These are phyloP conservation scores for Dictyostelium brefeldianum DNA, from an alignment of 78 protist species.

Conservation along the genomic window DNA sequence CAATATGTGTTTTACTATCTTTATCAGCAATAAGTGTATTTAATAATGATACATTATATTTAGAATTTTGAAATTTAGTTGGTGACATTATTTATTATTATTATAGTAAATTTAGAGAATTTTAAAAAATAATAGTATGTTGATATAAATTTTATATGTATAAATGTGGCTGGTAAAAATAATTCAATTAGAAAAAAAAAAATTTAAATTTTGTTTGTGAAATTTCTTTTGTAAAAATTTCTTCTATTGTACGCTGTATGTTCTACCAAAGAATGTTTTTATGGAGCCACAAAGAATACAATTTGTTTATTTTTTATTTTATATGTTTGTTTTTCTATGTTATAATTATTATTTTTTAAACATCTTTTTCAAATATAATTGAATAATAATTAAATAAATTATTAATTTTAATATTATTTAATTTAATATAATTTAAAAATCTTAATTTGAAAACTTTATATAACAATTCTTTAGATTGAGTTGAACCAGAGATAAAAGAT, in stretches of 20 bases:
- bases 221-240: too few relatives aligned
- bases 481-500: neutral
- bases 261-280: too few relatives aligned
- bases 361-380: neutral
- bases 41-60: constrained; percentile 8
- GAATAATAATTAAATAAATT: neutral
- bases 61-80: constrained; percentile 1
- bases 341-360: neutral
- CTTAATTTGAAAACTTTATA: neutral
- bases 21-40: neutral
- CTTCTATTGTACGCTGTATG: too few relatives aligned
- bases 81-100: neutral
- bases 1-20: constrained; percentile 3
- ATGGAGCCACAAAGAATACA: too few relatives aligned
- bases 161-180: too few relatives aligned
- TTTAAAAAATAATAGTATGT: too few relatives aligned
- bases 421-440: neutral
- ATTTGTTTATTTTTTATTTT: too few relatives aligned
- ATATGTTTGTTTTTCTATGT: neutral
- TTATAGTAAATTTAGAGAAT: too few relatives aligned
- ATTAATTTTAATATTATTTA: neutral
- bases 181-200: too few relatives aligned
- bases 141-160: too few relatives aligned
- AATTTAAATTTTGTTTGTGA: too few relatives aligned
- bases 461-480: neutral